phyloP scores from a whole-genome alignment of 257 asterid species.

The Primulina eburnea region DNA sequence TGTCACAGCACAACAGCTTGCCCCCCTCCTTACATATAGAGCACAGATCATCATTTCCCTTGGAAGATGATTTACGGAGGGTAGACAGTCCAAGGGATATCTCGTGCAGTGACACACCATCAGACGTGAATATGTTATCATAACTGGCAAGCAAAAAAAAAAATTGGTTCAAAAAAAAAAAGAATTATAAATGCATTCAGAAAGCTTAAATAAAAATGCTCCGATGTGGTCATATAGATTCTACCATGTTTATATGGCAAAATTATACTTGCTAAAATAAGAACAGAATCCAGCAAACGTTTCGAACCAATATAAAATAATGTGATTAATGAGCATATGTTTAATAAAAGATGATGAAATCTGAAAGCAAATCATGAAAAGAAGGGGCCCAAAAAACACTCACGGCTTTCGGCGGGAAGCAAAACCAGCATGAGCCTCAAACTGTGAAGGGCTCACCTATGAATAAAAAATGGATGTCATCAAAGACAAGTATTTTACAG shows the following conservation, averaged over 20 bases:
- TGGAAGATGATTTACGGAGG: slow-evolving; percentile 40
- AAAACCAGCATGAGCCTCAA: slow-evolving; percentile 95
- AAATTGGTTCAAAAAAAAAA: slow-evolving; percentile 21
- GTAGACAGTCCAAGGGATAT: slow-evolving; percentile 55
- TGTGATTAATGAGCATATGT: neutral
- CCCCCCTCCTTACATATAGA: slow-evolving; percentile 76
- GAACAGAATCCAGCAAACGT: neutral
- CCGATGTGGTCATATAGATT: slow-evolving; percentile 8
- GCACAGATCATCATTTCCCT: slow-evolving; percentile 86
- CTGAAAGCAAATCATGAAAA: slow-evolving; percentile 13
- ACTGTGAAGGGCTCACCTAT: slow-evolving; percentile 91
- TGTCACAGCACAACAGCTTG: slow-evolving; percentile 76
- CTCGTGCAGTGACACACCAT: slow-evolving; percentile 78
- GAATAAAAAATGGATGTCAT: slow-evolving; percentile 23
- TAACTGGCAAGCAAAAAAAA: slow-evolving; percentile 53
- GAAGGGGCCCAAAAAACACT: slow-evolving; percentile 32
- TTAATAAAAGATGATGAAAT: slow-evolving; percentile 7
- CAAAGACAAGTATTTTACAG: slow-evolving; percentile 5
- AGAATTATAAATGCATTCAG: neutral
- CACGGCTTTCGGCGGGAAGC: slow-evolving; percentile 92
- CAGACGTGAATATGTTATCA: slow-evolving; percentile 69
- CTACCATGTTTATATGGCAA: slow-evolving; percentile 4
- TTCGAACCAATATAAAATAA: neutral
- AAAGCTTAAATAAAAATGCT: slow-evolving; percentile 4
- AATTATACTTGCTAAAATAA: neutral